Conservation (phyloP, 371 early-diverging fungal species). For the Circinella umbellata region DNA sequence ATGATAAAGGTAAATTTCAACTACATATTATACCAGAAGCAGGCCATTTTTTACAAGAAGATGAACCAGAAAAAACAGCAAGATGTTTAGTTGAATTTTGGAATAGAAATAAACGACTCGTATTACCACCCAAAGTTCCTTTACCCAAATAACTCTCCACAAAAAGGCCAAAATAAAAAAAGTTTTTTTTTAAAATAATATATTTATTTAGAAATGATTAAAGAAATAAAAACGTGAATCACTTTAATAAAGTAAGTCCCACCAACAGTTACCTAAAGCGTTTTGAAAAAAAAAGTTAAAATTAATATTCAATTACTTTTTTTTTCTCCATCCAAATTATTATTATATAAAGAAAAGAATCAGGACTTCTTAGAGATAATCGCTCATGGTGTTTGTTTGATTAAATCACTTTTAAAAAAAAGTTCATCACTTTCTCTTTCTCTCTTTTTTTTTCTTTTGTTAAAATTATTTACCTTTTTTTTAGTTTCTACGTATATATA, state of each 20-base stretch:
- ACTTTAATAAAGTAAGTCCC: too few species aligned
- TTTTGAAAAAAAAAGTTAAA: neutral
- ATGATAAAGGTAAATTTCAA: conserved; percentile 93
- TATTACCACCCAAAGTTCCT: conserved; percentile 63
- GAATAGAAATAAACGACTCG: conserved; percentile 74
- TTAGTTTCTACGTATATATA: too few species aligned
- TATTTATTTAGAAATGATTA: too few species aligned
- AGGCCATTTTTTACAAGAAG: conserved; percentile 93
- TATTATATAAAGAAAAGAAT: too few species aligned
- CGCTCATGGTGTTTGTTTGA: neutral
- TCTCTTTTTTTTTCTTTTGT: too few species aligned
- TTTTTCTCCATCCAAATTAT: neutral
- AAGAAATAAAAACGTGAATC: too few species aligned
- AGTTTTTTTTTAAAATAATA: too few species aligned
- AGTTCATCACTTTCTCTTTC: conserved; percentile 1
- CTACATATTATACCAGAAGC: conserved; percentile 80
- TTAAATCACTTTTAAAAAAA: neutral
- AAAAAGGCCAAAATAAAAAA: too few species aligned
- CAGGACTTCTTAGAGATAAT: conserved; percentile 11
- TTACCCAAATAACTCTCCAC: too few species aligned
- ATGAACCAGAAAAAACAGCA: conserved; percentile 79
- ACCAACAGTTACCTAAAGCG: too few species aligned
- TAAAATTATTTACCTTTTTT: neutral
- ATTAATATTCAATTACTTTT: too few species aligned
- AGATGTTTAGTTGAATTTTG: conserved; percentile 76